Conservation (phyloP, 257 asterid genomes). For the Agastache rugosa region DNA sequence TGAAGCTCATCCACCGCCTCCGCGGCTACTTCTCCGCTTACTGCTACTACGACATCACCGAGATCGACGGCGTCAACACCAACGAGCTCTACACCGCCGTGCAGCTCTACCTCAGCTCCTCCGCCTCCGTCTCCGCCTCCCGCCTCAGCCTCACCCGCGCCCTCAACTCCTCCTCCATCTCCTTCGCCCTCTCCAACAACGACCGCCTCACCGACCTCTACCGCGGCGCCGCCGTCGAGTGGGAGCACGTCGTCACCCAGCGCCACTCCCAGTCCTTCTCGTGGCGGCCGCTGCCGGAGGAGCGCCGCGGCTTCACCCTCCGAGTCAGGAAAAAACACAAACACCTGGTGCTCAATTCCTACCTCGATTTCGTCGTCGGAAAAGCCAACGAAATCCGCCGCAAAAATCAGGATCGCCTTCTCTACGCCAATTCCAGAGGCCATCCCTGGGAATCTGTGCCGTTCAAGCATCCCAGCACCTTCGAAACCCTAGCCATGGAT, state of each 20-base stretch:
- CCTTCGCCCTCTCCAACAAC: neutral
- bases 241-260: constrained; percentile 3
- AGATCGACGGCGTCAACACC: constrained; percentile 1
- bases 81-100: constrained; percentile 15
- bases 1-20: neutral
- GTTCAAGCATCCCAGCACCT: neutral
- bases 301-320: neutral
- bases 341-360: neutral
- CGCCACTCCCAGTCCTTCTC: neutral
- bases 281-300: neutral
- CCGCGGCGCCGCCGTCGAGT: neutral
- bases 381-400: neutral
- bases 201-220: neutral
- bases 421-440: neutral
- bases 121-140: constrained; percentile 48
- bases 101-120: constrained; percentile 52
- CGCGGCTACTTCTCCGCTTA: neutral
- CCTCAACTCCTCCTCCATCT: neutral
- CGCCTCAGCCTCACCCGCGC: constrained; percentile 35
- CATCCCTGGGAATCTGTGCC: neutral
- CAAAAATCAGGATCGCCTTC: neutral
- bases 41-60: neutral
- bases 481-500: neutral
- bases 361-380: neutral
- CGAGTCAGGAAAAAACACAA: neutral